Base-by-base conservation (phyloP, 73 alveolate species). In the Tetrahymena borealis region DNA sequence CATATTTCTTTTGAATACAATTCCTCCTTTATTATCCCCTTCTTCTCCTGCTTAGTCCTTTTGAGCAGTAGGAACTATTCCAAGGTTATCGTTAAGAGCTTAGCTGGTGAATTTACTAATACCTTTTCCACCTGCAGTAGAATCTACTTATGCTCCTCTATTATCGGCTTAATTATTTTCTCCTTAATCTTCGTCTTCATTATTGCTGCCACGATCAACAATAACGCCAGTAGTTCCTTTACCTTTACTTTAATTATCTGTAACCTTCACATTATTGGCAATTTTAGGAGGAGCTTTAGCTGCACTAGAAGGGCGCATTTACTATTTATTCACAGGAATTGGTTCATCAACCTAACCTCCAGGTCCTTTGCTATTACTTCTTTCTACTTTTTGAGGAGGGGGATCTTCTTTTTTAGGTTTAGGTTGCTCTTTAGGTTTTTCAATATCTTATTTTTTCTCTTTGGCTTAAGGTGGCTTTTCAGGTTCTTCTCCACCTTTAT, bases 381-480 rank as follows among this genome's bases (percentile, higher is more conserved):
- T 60, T 60, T 60, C 85, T 13, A 60, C 85, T 60, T 92, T 33
- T 85, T 93, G 39, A 79, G 85, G 39, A 11, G 95, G 95, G 32
- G 94, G 93, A 18, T 79, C 91, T 91, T 94, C 91, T 13, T 18
- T 43, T 91, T 90, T 91, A 37, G 90, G 93, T 41, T 91, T 94
- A n/a, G 91, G 94, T 32, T 40, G 91, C 31, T 43, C 91, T 78
- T 78, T 78, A n/a, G n/a, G n/a, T n/a, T n/a, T n/a, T n/a, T n/a
- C n/a, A n/a, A n/a, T n/a, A n/a, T n/a, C 94, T 20, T 91, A 40
- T 91, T 91, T 94, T 91, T 36, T 33, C 16, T 43, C 95, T 35
- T 78, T 94, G 28, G 94, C 95, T n/a, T n/a, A n/a, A n/a, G n/a
- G 32, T 12, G 96, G 94, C 33, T 91, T 79, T 36, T 90, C 94